Conservation (phyloP, 108 stramenopile genomes). For the Nitzschia inconspicua region DNA sequence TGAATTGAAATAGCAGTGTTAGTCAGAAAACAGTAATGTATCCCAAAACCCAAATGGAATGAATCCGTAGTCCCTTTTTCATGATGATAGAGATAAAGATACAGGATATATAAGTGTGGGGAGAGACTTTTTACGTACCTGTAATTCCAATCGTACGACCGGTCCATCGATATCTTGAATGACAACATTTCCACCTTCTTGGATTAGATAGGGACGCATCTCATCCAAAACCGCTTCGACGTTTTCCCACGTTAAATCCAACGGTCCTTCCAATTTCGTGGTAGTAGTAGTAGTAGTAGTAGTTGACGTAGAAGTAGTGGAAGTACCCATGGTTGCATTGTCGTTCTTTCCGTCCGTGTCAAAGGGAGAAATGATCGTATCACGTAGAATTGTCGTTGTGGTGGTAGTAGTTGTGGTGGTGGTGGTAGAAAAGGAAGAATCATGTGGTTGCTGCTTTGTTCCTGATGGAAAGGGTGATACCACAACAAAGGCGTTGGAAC, state of each 20-base stretch:
- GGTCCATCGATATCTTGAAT: conserved; percentile 96
- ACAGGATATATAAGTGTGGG: too few species aligned
- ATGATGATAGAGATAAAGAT: neutral
- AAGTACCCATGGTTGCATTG: neutral
- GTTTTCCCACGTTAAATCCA: conserved; percentile 95
- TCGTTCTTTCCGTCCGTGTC: conserved; percentile 11
- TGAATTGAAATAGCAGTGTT: neutral
- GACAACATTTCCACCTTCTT: conserved; percentile 93
- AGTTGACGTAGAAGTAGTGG: neutral
- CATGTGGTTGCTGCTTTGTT: too few species aligned
- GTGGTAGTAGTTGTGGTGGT: too few species aligned
- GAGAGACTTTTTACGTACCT: conserved; percentile 39
- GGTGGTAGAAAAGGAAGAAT: conserved; percentile 1
- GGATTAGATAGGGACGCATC: conserved; percentile 90
- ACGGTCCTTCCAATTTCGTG: conserved; percentile 41
- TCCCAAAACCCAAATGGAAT: too few species aligned
- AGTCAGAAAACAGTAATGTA: too few species aligned
- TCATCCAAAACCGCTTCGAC: conserved; percentile 94
- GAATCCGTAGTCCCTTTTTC: too few species aligned
- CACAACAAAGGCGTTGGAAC: too few species aligned
- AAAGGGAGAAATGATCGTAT: conserved; percentile 49
- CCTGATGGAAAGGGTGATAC: too few species aligned
- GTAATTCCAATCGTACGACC: conserved; percentile 89
- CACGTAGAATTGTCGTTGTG: neutral
- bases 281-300: neutral